Percentiles rank a stretch among this genome's conserved stretches.
Conservation (phyloP, 1,139 yeast species). For the Nakaseomyces glabratus region DNA sequence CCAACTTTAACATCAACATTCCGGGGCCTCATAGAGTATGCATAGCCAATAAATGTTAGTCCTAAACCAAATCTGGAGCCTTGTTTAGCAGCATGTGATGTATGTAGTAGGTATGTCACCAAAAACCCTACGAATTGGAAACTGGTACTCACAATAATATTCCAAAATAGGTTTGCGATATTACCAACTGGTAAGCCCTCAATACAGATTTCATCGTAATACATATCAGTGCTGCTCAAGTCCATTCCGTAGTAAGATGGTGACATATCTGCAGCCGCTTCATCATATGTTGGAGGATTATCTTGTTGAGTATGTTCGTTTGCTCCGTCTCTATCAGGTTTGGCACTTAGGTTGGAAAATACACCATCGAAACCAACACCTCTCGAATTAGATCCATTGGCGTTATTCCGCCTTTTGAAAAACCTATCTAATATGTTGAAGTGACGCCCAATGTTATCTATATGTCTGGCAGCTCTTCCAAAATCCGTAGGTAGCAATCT, state of each 20-base stretch:
- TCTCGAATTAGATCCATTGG: slow-evolving; percentile 13
- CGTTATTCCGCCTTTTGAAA: slow-evolving; percentile 18
- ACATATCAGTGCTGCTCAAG: slow-evolving; percentile 54
- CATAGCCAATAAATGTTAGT: slow-evolving; percentile 68
- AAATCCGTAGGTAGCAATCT: slow-evolving; percentile 14
- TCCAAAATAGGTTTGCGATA: slow-evolving; percentile 81
- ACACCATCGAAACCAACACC: slow-evolving; percentile 64
- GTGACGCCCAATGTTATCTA: slow-evolving; percentile 25
- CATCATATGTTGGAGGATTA: slow-evolving; percentile 88
- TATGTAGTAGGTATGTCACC: slow-evolving; percentile 80
- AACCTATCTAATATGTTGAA: slow-evolving; percentile 34
- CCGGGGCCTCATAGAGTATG: slow-evolving; percentile 62
- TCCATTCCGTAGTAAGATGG: slow-evolving; percentile 98
- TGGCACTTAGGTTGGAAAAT: slow-evolving; percentile 81
- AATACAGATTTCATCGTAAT: slow-evolving; percentile 79
- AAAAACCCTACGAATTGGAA: slow-evolving; percentile 93
- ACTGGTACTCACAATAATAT: slow-evolving; percentile 74
- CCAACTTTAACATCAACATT: slow-evolving; percentile 31
- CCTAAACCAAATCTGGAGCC: slow-evolving; percentile 95
- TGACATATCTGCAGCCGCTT: slow-evolving; percentile 87
- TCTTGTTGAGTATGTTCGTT: slow-evolving; percentile 35
- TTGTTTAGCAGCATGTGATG: slow-evolving; percentile 94
- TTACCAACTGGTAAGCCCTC: slow-evolving; percentile 98
- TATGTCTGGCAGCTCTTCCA: slow-evolving; percentile 20
- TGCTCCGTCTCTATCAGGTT: slow-evolving; percentile 43